Percentiles rank a stretch among this genome's conserved stretches.
phyloP scores from a whole-genome alignment of 331 rosid species.

The Dryas integrifolia region DNA sequence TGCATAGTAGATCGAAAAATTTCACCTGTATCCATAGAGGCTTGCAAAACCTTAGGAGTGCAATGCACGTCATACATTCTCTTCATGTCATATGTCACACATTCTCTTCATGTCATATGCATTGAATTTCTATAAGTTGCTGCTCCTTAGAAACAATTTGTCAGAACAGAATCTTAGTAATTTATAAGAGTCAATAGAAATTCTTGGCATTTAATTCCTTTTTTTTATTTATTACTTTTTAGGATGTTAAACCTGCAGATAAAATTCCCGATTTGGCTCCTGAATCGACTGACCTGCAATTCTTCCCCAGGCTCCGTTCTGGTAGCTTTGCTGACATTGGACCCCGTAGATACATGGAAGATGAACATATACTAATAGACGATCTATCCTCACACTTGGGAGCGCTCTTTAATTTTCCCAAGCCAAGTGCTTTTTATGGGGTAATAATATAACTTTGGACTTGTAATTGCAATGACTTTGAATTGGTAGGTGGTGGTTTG shows the following conservation, averaged over 20 bases:
- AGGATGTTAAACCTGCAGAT: conserved; percentile 55
- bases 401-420: conserved; percentile 56
- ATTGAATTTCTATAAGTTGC: not conserved
- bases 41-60: not conserved
- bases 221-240: conserved; percentile 13
- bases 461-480: not conserved
- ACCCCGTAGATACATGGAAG: conserved; percentile 91
- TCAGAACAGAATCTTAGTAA: not conserved
- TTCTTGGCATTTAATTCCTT: conserved; percentile 26
- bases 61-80: not conserved
- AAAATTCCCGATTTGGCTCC: conserved; percentile 43
- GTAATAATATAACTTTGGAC: conserved; percentile 37
- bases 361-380: conserved; percentile 88
- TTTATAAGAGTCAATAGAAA: not conserved
- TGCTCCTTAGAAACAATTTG: not conserved
- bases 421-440: conserved; percentile 96
- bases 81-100: not conserved
- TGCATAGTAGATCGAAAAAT: not conserved
- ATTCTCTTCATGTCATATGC: not conserved
- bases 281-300: conserved; percentile 42
- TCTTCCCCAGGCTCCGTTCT: conserved; percentile 72
- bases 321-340: conserved; percentile 95
- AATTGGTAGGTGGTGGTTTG: not conserved
- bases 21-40: not conserved
- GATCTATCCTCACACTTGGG: conserved; percentile 72